Evolutionary conservation across 805 yeast genomes (phyloP).

Genomic region (Candida hungchunana): DNA sequence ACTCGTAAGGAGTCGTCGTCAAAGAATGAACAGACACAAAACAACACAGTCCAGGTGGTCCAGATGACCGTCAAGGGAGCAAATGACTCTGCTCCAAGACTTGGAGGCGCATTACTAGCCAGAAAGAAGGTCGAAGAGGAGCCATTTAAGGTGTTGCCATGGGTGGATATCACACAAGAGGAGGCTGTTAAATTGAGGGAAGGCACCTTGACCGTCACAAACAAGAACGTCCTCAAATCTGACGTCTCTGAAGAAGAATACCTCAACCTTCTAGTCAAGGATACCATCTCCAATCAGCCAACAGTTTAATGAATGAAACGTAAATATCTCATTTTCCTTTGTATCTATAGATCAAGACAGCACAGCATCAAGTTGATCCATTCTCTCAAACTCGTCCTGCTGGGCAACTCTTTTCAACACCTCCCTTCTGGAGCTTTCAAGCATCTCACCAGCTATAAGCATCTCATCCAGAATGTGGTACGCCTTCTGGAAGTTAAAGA

Average conservation of each 20-base stretch:
- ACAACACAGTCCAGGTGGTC: constrained; percentile 52
- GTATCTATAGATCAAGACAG: constrained; percentile 30
- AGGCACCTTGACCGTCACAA: constrained; percentile 25
- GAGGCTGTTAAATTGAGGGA: constrained; percentile 26
- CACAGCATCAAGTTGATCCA: constrained; percentile 55
- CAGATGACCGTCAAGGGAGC: constrained; percentile 72
- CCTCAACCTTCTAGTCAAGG: constrained; percentile 27
- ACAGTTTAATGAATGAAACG: no score
- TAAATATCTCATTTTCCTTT: no score
- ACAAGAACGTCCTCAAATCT: constrained; percentile 22
- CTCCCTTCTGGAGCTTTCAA: constrained; percentile 78
- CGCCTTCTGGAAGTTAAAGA: constrained; percentile 92
- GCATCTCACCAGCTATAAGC: constrained; percentile 80
- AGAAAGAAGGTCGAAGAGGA: constrained; percentile 64
- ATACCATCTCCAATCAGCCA: no score
- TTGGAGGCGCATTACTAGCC: constrained; percentile 68
- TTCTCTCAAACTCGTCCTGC: constrained; percentile 82
- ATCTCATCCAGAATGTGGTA: constrained; percentile 90
- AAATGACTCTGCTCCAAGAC: constrained; percentile 52
- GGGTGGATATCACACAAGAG: constrained; percentile 40
- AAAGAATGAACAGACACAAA: constrained; percentile 31
- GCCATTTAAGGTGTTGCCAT: constrained; percentile 36
- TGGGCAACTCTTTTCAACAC: constrained; percentile 72
- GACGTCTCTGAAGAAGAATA: constrained; percentile 30
- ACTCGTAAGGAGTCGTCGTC: constrained; percentile 39